Conservation (phyloP, 106 monocot genomes). For the Ottelia alismoides region DNA sequence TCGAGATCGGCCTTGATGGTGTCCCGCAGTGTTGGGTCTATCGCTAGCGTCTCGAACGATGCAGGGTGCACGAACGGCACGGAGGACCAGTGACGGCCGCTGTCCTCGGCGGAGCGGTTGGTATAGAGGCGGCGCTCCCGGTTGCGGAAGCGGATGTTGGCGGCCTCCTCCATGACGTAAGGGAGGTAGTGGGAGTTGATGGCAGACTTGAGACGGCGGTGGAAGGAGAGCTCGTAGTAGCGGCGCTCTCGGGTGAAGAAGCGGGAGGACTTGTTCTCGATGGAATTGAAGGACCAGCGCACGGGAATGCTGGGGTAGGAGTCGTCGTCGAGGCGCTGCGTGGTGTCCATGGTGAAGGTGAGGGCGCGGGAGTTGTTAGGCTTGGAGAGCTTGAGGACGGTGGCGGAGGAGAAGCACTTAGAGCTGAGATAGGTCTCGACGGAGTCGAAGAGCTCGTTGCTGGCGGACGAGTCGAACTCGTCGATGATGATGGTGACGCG, state of each 20-base stretch:
- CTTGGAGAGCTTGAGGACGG: conserved; percentile 10
- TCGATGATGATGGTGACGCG: conserved; percentile 21
- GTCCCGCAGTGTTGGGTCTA: conserved; percentile 30
- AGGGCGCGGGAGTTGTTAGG: conserved; percentile 14
- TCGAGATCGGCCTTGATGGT: conserved; percentile 30
- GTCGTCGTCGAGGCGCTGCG: conserved; percentile 23
- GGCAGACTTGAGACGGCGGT: conserved; percentile 10
- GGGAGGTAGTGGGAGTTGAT: conserved; percentile 27
- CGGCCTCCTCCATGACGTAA: conserved; percentile 22
- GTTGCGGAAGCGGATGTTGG: conserved; percentile 7
- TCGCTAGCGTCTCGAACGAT: conserved; percentile 42
- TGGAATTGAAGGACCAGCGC: conserved; percentile 22
- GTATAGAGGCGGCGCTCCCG: conserved; percentile 42
- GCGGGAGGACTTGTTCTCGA: conserved; percentile 3
- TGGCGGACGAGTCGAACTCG: conserved; percentile 18
- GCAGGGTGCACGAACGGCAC: conserved; percentile 40
- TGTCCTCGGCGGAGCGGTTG: conserved; percentile 20
- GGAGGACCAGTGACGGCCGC: conserved; percentile 23
- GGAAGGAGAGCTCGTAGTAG: conserved; percentile 32
- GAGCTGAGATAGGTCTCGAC: conserved; percentile 22
- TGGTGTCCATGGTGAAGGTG: conserved; percentile 27
- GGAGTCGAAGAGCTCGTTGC: conserved; percentile 25
- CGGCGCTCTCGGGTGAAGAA: conserved; percentile 10
- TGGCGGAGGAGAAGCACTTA: conserved; percentile 19
- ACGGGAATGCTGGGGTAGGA: conserved; percentile 19